Evolutionary conservation across 495 filamentous ascomycete species (phyloP), one percentile per base, ranked within the genome.

Genomic region (Daldinia childiae): DNA sequence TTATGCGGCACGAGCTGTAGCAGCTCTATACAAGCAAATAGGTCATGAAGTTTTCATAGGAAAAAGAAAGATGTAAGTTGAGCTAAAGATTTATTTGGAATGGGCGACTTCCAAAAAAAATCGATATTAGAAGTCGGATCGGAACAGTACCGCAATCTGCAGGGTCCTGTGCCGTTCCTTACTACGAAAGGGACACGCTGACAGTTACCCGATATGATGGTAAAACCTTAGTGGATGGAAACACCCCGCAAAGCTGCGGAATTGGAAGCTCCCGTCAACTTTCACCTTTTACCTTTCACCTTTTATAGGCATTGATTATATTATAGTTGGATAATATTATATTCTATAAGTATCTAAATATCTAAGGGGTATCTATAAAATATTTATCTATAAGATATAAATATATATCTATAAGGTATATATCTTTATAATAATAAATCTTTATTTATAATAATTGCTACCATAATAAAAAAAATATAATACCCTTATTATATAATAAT

Each of bases 31-130:
- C 21, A 43, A 8, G 41, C 19, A 12, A 36, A 15, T 4, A 17
- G 48, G 54, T 69, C 51, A 73, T 36, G 29, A 69, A 63, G 30
- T 58, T n/a, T 73, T 54, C 26, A 57, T 34, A 57, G n/a, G 19
- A 38, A 58, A 45, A 34, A 9, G 7, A 56, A 56, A 21, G 38
- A 57, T 51, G 19, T 52, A 55, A 39, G 19, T 63, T 30, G 17
- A 58, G 7, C 19, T 41, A 15, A 11, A 27, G 19, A 39, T 58
- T 48, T 21, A 24, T 24, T 24, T 2, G 43, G 43, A 48, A 54
- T 54, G 24, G 50, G 26, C 26, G 11, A 60, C 24, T 27, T 24
- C 29, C 15, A 3, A 14, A 48, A 62, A 61, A 11, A 34, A 14
- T 52, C 21, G 41, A 62, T 26, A 9, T 54, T 54, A 29, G 50